phyloP scores from a whole-genome alignment of 2,329 filamentous ascomycete species.

The Talaromyces atroroseus region DNA sequence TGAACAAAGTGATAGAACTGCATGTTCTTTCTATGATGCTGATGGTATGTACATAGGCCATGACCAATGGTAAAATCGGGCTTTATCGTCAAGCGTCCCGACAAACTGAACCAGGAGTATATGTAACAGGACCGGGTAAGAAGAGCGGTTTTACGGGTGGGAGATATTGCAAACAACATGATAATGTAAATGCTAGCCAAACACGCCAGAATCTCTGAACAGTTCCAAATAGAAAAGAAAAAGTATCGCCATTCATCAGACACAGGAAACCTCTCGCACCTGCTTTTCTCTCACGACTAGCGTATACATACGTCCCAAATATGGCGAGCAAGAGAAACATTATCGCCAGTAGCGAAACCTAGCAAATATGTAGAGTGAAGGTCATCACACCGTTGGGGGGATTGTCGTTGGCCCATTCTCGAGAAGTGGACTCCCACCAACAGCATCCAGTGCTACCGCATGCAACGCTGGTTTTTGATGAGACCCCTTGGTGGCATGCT shows the following conservation, averaged over 20 bases:
- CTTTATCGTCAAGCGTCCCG: not conserved
- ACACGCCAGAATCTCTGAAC: slow-evolving; percentile 10
- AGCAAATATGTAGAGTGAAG: not conserved
- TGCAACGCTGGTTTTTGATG: slow-evolving; percentile 74
- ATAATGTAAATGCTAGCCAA: slow-evolving; percentile 13
- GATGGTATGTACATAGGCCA: not conserved
- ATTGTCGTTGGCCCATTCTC: slow-evolving; percentile 20
- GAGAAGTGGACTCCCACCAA: slow-evolving; percentile 42
- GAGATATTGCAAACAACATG: slow-evolving; percentile 5
- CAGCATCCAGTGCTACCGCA: slow-evolving; percentile 73
- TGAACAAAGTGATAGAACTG: no score
- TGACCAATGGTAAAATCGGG: not conserved
- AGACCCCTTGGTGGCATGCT: slow-evolving; percentile 51
- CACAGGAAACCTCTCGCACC: not conserved
- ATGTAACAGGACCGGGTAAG: not conserved
- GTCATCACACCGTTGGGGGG: not conserved
- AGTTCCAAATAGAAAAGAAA: not conserved
- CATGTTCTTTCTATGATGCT: not conserved
- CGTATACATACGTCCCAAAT: not conserved
- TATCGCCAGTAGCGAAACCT: not conserved
- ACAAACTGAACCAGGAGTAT: not conserved
- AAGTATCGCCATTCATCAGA: not conserved
- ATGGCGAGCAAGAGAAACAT: no score
- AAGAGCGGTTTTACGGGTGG: not conserved
- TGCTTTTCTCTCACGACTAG: not conserved